Conservation (phyloP, 352 stramenopile species). For the Phytophthora cryptogea region DNA sequence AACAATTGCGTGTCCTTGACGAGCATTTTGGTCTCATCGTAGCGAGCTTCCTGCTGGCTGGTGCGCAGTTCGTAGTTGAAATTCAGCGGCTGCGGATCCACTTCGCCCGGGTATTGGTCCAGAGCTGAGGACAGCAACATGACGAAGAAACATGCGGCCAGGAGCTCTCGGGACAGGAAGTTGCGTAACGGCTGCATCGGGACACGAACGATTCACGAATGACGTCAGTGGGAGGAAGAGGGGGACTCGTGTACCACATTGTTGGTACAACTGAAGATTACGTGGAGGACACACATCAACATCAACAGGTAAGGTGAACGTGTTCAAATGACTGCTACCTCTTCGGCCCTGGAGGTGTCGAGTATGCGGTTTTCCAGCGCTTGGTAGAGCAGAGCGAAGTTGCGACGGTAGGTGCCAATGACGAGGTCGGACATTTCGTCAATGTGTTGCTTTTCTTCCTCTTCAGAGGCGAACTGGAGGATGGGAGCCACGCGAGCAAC, state of each 20-base stretch:
- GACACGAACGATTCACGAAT: slow-evolving; percentile 13
- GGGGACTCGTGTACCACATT: neutral
- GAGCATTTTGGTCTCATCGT: slow-evolving; percentile 24
- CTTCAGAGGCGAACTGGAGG: slow-evolving; percentile 13
- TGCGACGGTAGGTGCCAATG: slow-evolving; percentile 21
- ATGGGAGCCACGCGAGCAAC: slow-evolving; percentile 17
- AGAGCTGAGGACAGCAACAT: slow-evolving; percentile 58
- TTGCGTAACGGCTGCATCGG: slow-evolving; percentile 31
- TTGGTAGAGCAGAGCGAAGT: slow-evolving; percentile 23
- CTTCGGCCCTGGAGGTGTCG: slow-evolving; percentile 1
- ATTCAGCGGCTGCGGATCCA: slow-evolving; percentile 40
- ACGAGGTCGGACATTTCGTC: slow-evolving; percentile 23
- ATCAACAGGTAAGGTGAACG: no score
- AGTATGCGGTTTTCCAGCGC: slow-evolving; percentile 30
- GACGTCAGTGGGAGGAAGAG: neutral
- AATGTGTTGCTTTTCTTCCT: slow-evolving; percentile 14
- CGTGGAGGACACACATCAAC: no score
- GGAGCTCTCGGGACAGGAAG: slow-evolving; percentile 51
- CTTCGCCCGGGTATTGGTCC: slow-evolving; percentile 49
- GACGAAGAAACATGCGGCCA: slow-evolving; percentile 51
- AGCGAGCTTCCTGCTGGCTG: slow-evolving; percentile 46
- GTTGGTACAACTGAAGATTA: slow-evolving; percentile 5
- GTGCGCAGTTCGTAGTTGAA: slow-evolving; percentile 44
- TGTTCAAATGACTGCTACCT: neutral
- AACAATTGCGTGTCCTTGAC: slow-evolving; percentile 28